phyloP scores from a whole-genome alignment of 1,139 yeast species.

The Saccharomycopsis hybrid region DNA sequence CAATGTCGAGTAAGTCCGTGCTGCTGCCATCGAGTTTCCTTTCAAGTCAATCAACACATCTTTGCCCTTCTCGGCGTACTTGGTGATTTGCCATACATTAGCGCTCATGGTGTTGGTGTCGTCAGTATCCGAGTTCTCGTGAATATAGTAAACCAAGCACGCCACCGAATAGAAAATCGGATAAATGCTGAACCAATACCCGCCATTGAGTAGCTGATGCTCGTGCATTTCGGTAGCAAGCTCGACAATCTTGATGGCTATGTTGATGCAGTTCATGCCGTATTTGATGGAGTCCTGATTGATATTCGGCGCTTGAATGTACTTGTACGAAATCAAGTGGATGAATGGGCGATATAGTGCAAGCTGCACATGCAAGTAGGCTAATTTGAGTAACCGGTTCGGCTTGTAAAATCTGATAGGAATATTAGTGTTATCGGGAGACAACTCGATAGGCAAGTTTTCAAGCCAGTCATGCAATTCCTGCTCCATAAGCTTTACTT shows the following conservation, averaged over 20 bases:
- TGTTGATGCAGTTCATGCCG: slow-evolving; percentile 80
- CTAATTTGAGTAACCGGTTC: slow-evolving; percentile 66
- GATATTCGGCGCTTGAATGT: slow-evolving; percentile 31
- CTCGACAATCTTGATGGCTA: slow-evolving; percentile 78
- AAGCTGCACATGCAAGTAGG: slow-evolving; percentile 78
- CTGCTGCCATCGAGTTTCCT: slow-evolving; percentile 71
- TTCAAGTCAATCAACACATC: slow-evolving; percentile 65
- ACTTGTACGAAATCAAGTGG: slow-evolving; percentile 58
- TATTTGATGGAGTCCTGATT: slow-evolving; percentile 54
- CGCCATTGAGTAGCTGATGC: slow-evolving; percentile 69
- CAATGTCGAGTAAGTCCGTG: slow-evolving; percentile 70
- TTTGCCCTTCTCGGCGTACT: slow-evolving; percentile 79
- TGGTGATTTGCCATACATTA: slow-evolving; percentile 42
- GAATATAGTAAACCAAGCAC: slow-evolving; percentile 77
- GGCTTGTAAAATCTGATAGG: slow-evolving; percentile 72
- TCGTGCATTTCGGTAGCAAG: slow-evolving; percentile 78
- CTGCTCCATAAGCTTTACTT: slow-evolving; percentile 65
- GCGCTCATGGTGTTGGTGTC: slow-evolving; percentile 61
- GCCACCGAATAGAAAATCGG: slow-evolving; percentile 92
- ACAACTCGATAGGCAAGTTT: slow-evolving; percentile 62
- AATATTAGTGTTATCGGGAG: slow-evolving; percentile 52
- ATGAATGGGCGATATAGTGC: slow-evolving; percentile 87
- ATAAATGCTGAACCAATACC: slow-evolving; percentile 90
- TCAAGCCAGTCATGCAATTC: slow-evolving; percentile 75
- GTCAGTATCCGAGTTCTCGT: slow-evolving; percentile 60